Base-by-base conservation (phyloP, 176 grass and related monocot genomes). In the Oryza australiensis region DNA sequence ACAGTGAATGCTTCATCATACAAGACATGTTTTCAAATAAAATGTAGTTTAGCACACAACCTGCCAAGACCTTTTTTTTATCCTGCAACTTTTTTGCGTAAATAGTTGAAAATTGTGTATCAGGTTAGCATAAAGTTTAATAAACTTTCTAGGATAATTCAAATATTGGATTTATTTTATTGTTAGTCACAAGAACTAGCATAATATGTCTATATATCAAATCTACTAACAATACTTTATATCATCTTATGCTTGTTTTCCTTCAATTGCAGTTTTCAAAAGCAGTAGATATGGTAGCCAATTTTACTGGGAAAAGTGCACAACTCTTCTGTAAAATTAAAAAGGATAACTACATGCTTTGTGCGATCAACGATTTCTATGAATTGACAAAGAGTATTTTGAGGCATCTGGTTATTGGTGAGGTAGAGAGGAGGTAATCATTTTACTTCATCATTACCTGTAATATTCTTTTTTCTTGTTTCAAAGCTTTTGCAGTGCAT, bases 301-400 rank as follows among this genome's bases (percentile, higher is more conserved):
- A 94, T 86, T 98, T 92, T 87, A 87, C 63, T 70, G 92, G 95
- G 45, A 91, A 75, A 26, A 87, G 85, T 84, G 74, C 81, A 71
- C 77, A 77, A 5, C 86, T 98, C 26, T 76, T 85, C 55, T 20
- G 62, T 70, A 94, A 83, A 87, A 84, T 98, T 63, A 91, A 88
- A 66, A 94, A 91, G 86, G 92, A 98, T 88, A 62, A 68, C 26
- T 94, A 98, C 75, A 98, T 94, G 95, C 87, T 85, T 81, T 92
- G 74, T 60, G 90, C 95, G 30, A 84, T 94, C 78, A 87, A 87
- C 12, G 92, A 98, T 78, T 98, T 80, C 86, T 98, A 88, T 18
- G 66, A 92, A 51, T 86, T 89, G 48, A 81, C 93, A 76, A 93
- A 84, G 77, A 79, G 45, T 91, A 89, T 98, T 53, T 86, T 92